phyloP scores from a whole-genome alignment of 2,329 filamentous ascomycete species.

The Epichloe festucae region DNA sequence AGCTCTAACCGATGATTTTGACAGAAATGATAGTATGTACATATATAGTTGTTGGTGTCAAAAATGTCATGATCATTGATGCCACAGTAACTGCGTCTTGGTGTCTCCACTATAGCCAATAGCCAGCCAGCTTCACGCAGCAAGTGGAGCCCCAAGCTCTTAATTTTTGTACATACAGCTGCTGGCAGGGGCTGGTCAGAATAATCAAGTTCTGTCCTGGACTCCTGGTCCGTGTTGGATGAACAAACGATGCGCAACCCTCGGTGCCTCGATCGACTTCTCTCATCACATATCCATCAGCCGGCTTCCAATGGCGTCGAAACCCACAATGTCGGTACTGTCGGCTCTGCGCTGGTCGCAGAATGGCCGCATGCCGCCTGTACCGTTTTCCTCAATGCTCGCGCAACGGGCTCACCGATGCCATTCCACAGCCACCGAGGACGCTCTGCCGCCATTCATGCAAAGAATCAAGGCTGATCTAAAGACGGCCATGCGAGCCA shows the following conservation, averaged over 20 bases:
- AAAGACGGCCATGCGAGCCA: conserved; percentile 53
- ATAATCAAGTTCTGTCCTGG: no score
- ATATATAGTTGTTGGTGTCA: no score
- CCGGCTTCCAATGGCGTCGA: conserved; percentile 12
- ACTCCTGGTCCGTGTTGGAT: no score
- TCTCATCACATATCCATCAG: background rate
- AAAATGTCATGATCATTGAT: no score
- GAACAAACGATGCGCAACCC: background rate
- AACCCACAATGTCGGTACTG: conserved; percentile 11
- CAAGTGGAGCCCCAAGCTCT: background rate
- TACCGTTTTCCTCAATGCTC: conserved; percentile 1
- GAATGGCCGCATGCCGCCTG: background rate
- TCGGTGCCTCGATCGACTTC: background rate
- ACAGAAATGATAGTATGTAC: no score
- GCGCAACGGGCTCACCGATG: conserved; percentile 11
- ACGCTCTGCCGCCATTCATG: conserved; percentile 31
- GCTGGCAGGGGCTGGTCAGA: no score
- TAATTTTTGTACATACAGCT: background rate
- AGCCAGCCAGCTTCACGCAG: background rate
- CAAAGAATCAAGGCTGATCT: conserved; percentile 46
- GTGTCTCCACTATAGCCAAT: no score
- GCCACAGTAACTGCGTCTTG: no score
- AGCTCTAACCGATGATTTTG: no score
- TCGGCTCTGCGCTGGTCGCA: conserved; percentile 12
- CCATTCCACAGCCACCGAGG: conserved; percentile 22